phyloP scores from a whole-genome alignment of 805 yeast species.

The Metschnikowia borealis region DNA sequence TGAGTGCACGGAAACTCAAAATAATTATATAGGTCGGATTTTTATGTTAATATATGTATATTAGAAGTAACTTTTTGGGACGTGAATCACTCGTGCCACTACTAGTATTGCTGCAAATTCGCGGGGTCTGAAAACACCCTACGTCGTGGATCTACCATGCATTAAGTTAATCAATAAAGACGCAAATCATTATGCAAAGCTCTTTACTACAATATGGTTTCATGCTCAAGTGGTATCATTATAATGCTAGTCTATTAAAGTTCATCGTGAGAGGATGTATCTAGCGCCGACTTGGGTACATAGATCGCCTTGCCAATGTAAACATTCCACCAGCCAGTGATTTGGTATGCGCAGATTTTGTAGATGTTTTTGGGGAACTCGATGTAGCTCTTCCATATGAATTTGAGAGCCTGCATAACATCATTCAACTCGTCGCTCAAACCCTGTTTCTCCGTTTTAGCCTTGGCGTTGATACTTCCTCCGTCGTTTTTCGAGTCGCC shows the following conservation, averaged over 20 bases:
- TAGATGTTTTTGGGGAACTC: constrained; percentile 64
- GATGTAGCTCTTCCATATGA: constrained; percentile 62
- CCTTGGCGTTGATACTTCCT: constrained; percentile 9
- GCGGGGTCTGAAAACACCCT: background rate
- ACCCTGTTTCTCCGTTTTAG: constrained; percentile 6
- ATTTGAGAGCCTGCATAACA: constrained; percentile 57
- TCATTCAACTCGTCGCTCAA: constrained; percentile 45
- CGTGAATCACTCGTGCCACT: background rate
- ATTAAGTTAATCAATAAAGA: no score
- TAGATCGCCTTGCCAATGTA: constrained; percentile 57
- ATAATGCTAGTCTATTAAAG: constrained; percentile 9
- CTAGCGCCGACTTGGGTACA: constrained; percentile 13
- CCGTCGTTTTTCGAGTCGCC: constrained; percentile 2
- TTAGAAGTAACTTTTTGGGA: background rate
- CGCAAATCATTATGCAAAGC: background rate
- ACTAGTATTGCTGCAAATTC: background rate
- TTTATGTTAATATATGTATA: constrained; percentile 1
- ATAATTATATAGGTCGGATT: constrained; percentile 7
- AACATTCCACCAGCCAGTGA: constrained; percentile 63
- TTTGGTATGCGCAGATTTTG: constrained; percentile 44
- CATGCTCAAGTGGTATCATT: background rate
- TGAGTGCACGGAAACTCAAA: background rate
- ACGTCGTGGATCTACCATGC: background rate
- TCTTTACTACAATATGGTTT: background rate
- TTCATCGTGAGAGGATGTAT: constrained; percentile 13